Evolutionary conservation across 2,329 filamentous ascomycete species (phyloP), one percentile per base, ranked within the genome.

Genomic region (Fusarium duplospermum): DNA sequence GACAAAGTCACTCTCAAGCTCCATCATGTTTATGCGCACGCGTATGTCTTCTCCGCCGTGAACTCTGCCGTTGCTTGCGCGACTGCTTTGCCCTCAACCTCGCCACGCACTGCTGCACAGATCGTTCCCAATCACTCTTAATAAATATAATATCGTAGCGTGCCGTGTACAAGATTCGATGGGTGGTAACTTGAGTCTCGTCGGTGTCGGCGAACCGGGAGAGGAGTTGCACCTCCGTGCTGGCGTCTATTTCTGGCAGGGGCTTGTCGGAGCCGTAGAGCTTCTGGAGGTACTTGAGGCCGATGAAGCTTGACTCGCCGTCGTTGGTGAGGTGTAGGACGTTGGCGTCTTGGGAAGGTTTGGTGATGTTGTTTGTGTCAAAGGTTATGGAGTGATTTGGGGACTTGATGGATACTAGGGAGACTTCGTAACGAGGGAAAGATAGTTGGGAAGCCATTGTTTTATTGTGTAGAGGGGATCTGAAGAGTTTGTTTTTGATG

Each of bases 111-210:
- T 42, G 24, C 24, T 20, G 57, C n/a, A 72, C 62, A 0, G 67
- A 65, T 3, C 9, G 38, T 13, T 71, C 65, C 72, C 72, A 74
- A 24, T 73, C 72, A 20, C 73, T 24, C 20, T 65, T 68, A 11
- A 70, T 63, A 8, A 74, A 59, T 16, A 70, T 70, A 27, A 74
- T 64, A 4, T 66, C 62, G 35, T 66, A 70, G 1, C 10, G 61
- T 0, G 72, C 64, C 40, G 60, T 54, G 13, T 63, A 59, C n/a
- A 74, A 29, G 20, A 72, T 54, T 3, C 64, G 56, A 31, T 74
- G 72, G 3, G 31, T 59, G 3, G 70, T 74, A 14, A 62, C 47
- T 27, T 62, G 27, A 4, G 20, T 31, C 35, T 62, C 40, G 4
- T 59, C 64, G 7, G 31, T 14, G 1, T 22, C 33, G 1, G 38